Conservation (phyloP, 441 rosid species). For the Croton laevigatus region DNA sequence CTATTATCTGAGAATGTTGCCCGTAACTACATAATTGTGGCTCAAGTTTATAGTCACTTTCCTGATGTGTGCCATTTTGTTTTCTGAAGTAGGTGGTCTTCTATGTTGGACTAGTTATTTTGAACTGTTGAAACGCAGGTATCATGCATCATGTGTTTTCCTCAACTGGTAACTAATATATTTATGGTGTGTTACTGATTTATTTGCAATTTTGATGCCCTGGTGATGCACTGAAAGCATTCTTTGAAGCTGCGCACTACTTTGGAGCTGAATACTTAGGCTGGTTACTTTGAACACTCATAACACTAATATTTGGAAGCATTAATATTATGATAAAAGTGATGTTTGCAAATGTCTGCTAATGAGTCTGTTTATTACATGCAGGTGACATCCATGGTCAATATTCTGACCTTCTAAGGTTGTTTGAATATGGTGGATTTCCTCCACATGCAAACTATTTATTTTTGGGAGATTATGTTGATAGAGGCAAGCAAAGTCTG, state of each 20-base stretch:
- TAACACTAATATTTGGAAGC: background rate
- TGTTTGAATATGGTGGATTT: slow-evolving; percentile 82
- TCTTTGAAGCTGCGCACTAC: background rate
- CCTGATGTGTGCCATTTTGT: no score
- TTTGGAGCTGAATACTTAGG: background rate
- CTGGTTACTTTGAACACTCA: slow-evolving; percentile 6
- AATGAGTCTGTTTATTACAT: slow-evolving; percentile 25
- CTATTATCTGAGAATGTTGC: no score
- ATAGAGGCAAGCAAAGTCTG: slow-evolving; percentile 77
- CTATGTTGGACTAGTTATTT: no score
- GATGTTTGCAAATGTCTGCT: background rate
- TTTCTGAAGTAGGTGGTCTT: no score
- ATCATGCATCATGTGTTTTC: no score
- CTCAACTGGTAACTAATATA: background rate
- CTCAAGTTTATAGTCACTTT: no score
- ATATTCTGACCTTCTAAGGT: slow-evolving; percentile 85
- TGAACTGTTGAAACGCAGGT: no score
- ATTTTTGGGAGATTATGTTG: slow-evolving; percentile 84
- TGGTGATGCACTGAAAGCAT: background rate
- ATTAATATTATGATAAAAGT: background rate
- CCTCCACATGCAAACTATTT: slow-evolving; percentile 79
- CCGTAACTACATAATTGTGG: no score
- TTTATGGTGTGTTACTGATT: background rate
- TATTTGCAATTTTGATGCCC: background rate
- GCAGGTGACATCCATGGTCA: slow-evolving; percentile 92